Base-by-base conservation (phyloP, 257 asterid genomes). In the Solanum piurae region DNA sequence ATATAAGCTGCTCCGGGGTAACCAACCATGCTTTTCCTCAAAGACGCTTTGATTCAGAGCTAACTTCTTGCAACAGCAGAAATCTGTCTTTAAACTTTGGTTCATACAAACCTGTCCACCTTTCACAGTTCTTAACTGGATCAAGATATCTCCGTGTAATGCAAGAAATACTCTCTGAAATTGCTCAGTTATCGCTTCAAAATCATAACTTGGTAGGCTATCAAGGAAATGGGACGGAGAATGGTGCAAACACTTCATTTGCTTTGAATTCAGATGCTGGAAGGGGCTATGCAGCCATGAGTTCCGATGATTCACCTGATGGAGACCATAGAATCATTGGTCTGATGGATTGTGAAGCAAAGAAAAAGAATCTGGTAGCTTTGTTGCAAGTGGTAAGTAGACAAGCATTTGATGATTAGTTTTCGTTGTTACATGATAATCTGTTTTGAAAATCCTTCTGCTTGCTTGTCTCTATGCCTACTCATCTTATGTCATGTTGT, bases 131-230 rank as follows among this genome's bases (percentile, higher is more conserved):
- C 83, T 69, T 93, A 36, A 89, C 94, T 4, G 95, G 95, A 38
- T 93, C 98, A 6, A 89, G 87, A 36, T 96, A 93, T 71, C 86
- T 94, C 77, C 91, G 86, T 7, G 94, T 93, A 62, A 91, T 96
- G 94, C 99, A 94, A 87, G 98, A 95, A 83, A 90, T 96, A 60
- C 97, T 96, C 29, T 97, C 94, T 44, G 94, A 94, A 72, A 88
- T 95, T 6, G 95, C 98, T 44, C 89, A 74, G 79, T 92, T 69
- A 62, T 94, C 95, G 6, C 92, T 93, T 1, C 94, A 91, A 36
- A 90, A 91, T 83, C 83, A 86, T 4, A 90, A 92, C 49, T 86
- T 44, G 8, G 46, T 74, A 46, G 86, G 88, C 49, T 86, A 87
- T 86, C 83, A 91, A 7, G 79, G 88, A 66, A 40, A 52, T 55